Evolutionary conservation across 108 stramenopile species (phyloP), one percentile per base, ranked within the genome.

Genomic region (Epithemia pelagica): DNA sequence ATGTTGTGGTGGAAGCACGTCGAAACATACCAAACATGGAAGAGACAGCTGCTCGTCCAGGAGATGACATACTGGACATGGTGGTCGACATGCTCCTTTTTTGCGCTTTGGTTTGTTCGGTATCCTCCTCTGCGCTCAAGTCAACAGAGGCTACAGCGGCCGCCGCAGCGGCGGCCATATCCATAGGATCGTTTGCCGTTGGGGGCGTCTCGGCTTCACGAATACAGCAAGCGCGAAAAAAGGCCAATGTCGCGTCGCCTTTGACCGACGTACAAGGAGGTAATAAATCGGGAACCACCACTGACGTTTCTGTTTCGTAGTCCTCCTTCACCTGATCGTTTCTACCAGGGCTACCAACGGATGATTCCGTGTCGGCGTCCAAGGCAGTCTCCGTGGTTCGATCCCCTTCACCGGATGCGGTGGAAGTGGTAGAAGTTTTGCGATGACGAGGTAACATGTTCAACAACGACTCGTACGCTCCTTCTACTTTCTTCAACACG

Each of bases 201-300:
- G 29, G 31, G 30, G 56, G 56, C 8, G 21, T 5, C 21, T 58
- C 56, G 7, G 25, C 56, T 58, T 58, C 54, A 22, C 22, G 60
- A 25, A 76, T 76, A 33, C 28, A 58, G 52, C 83, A 84, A 0
- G 79, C 79, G 2, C 56, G 56, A 37, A 84, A 84, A 67, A 84
- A 84, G 31, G 67, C 72, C 0, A 78, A 25, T 7, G 83, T 84
- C 27, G 71, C 56, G 65, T 84, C 83, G 0, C 83, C 83, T 7
- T 64, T 59, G 28, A 56, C 29, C 27, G 80, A 73, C 8, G 69
- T 76, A 55, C 83, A 84, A 30, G 79, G 77, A 24, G 83, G 83
- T 31, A 84, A 64, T 2, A 84, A 65, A 59, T 81, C 83, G 0
- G 83, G 74, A 30, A 84, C 72, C 23, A 80, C 62, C 24, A 53